Conservation (phyloP, 768 basidiomycete species). For the Lentinus brumalis region DNA sequence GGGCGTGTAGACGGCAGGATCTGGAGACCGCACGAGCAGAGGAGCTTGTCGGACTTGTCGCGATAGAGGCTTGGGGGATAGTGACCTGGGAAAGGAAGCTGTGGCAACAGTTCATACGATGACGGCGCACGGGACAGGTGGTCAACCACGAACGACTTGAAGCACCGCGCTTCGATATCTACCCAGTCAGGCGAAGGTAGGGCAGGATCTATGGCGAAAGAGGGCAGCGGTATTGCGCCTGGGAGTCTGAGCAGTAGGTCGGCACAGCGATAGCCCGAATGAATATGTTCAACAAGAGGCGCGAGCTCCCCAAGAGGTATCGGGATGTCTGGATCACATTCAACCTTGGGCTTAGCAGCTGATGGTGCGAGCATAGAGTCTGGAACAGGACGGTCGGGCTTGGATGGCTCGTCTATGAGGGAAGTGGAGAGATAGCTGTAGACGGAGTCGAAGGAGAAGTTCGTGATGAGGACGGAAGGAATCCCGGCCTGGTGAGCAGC, state of each 20-base stretch:
- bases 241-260: constrained; percentile 72
- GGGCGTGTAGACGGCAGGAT: constrained; percentile 49
- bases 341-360: constrained; percentile 6
- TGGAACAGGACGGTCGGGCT: constrained; percentile 3
- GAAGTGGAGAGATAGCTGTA: constrained; percentile 73
- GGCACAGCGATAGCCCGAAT: constrained; percentile 67
- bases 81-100: constrained; percentile 41
- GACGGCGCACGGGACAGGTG: constrained; percentile 40
- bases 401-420: constrained; percentile 41
- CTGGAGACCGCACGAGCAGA: constrained; percentile 68
- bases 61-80: constrained; percentile 26
- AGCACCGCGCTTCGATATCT: constrained; percentile 45
- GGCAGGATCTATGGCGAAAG: constrained; percentile 53
- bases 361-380: neutral
- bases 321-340: constrained; percentile 53
- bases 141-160: constrained; percentile 47
- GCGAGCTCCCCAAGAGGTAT: constrained; percentile 49
- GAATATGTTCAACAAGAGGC: constrained; percentile 66
- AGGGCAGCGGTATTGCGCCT: constrained; percentile 76
- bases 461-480: constrained; percentile 75
- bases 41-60: constrained; percentile 55
- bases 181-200: constrained; percentile 72
- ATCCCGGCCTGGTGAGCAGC: constrained; percentile 65
- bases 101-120: constrained; percentile 39
- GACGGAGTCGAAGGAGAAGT: constrained; percentile 85